Evolutionary conservation across 305 asterid species (phyloP).

Genomic region (Lippia alba): DNA sequence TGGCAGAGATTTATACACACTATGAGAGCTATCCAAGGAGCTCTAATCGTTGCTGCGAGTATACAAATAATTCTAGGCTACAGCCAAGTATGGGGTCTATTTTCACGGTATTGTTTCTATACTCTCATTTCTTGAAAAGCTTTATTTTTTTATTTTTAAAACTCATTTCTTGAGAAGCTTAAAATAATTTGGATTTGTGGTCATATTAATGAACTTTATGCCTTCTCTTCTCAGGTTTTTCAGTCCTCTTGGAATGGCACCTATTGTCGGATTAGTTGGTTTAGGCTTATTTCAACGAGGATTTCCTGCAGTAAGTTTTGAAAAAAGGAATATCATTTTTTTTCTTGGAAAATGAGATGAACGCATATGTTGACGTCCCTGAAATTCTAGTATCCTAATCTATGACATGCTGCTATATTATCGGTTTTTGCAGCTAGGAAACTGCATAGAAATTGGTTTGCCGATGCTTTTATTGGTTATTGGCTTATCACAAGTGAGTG

Average conservation of each 20-base stretch:
- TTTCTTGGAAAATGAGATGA: no score
- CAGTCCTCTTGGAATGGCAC: conserved; percentile 98
- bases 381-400: conserved; percentile 8
- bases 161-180: conserved; percentile 12
- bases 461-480: conserved; percentile 88
- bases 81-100: conserved; percentile 98
- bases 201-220: conserved; percentile 19
- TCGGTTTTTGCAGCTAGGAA: conserved; percentile 72
- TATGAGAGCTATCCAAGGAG: conserved; percentile 99
- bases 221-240: conserved; percentile 65
- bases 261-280: conserved; percentile 93
- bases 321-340: no score
- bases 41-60: conserved; percentile 86
- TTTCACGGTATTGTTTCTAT: conserved; percentile 72
- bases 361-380: neutral
- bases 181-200: conserved; percentile 19
- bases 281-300: conserved; percentile 96
- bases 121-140: conserved; percentile 7
- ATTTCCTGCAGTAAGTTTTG: conserved; percentile 71
- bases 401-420: conserved; percentile 21
- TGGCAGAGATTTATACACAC: conserved; percentile 82
- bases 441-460: conserved; percentile 89
- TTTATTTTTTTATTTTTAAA: no score
- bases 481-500: conserved; percentile 87
- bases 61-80: conserved; percentile 90